Conservation (phyloP, 306 rosid species). For the Astragalus membranaceus region DNA sequence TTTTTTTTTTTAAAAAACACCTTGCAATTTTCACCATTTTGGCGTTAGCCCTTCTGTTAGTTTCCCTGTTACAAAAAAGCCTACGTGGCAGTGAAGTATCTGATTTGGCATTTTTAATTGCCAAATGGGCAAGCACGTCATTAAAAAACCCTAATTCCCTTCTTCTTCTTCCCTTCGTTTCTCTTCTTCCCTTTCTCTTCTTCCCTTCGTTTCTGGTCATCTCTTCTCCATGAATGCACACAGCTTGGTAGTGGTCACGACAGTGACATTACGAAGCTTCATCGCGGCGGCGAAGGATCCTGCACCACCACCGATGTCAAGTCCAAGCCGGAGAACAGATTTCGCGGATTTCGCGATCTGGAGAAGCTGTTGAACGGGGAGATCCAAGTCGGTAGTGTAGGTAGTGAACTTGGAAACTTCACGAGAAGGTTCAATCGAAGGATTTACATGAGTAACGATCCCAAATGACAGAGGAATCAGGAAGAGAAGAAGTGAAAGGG, state of each 20-base stretch:
- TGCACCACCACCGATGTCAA: slow-evolving; percentile 82
- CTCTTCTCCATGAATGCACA: no score
- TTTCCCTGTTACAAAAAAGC: no score
- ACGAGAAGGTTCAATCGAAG: slow-evolving; percentile 43
- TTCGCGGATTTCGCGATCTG: slow-evolving; percentile 63
- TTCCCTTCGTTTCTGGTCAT: no score
- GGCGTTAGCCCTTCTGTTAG: no score
- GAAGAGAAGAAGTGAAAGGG: slow-evolving; percentile 55
- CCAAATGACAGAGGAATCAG: slow-evolving; percentile 61
- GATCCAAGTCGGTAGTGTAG: slow-evolving; percentile 64
- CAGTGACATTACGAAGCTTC: slow-evolving; percentile 71
- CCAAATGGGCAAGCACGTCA: no score
- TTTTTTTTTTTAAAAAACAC: no score
- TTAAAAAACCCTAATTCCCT: no score
- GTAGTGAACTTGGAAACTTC: slow-evolving; percentile 38
- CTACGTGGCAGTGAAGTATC: no score
- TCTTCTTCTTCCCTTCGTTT: no score
- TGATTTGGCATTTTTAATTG: no score
- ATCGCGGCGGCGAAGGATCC: slow-evolving; percentile 85
- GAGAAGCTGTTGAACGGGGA: slow-evolving; percentile 64
- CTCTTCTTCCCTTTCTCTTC: no score
- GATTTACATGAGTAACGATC: slow-evolving; percentile 60
- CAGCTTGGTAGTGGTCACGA: slow-evolving; percentile 72
- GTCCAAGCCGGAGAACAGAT: slow-evolving; percentile 63
- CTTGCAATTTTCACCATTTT: no score